Evolutionary conservation across 371 early-diverging fungal genomes (phyloP).

Genomic region (Dinochytrium kinnereticum): DNA sequence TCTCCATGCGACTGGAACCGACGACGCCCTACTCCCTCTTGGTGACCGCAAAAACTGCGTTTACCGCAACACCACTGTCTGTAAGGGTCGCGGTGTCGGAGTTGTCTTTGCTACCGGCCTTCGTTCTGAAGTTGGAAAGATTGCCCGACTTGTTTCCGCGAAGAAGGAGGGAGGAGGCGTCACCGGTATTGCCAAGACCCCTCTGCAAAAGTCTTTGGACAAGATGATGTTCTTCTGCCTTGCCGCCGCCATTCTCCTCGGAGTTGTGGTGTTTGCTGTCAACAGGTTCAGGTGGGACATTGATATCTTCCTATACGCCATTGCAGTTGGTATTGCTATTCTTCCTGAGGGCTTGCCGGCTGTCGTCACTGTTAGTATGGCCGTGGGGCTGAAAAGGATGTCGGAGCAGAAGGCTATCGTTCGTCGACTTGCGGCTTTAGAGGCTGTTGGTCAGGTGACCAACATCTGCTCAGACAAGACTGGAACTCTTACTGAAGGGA

Average conservation of each 20-base stretch:
- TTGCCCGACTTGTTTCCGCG: conserved; percentile 21
- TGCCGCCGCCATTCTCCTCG: conserved; percentile 19
- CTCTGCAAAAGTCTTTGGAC: conserved; percentile 17
- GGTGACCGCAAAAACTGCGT: conserved; percentile 78
- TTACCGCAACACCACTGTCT: conserved; percentile 80
- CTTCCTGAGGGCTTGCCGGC: conserved; percentile 58
- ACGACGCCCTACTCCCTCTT: conserved; percentile 52
- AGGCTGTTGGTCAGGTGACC: conserved; percentile 82
- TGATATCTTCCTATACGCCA: conserved; percentile 28
- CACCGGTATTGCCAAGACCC: conserved; percentile 18
- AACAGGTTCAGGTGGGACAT: conserved; percentile 19
- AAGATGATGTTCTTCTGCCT: conserved; percentile 24
- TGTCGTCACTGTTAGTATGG: conserved; percentile 33
- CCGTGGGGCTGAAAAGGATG: conserved; percentile 58
- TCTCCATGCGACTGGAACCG: conserved; percentile 8
- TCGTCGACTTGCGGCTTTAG: conserved; percentile 79
- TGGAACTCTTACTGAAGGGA: conserved; percentile 79
- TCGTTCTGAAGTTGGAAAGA: conserved; percentile 23
- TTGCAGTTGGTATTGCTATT: conserved; percentile 50
- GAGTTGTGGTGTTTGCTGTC: conserved; percentile 22
- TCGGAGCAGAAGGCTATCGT: conserved; percentile 81
- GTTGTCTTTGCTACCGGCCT: conserved; percentile 40
- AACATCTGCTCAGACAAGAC: conserved; percentile 92
- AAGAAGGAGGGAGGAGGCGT: conserved; percentile 17
- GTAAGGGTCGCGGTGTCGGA: conserved; percentile 61